Conservation (phyloP, 2,329 filamentous ascomycete species). For the Raffaelea deltoideospora region DNA sequence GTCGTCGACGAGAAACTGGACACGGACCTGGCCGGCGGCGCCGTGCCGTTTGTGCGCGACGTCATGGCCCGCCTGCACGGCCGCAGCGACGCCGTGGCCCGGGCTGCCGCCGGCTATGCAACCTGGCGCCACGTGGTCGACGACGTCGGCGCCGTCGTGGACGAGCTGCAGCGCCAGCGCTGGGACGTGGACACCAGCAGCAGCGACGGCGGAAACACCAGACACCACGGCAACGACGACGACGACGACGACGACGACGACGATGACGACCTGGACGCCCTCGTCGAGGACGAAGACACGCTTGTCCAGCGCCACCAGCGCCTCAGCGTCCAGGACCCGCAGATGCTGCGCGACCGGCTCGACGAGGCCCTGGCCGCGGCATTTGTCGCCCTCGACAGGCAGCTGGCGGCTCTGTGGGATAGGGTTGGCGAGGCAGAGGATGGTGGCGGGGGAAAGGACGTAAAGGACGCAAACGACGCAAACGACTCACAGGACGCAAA, state of each 20-base stretch:
- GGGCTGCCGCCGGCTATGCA: constrained; percentile 47
- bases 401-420: constrained; percentile 35
- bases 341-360: constrained; percentile 19
- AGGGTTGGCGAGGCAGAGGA: constrained; percentile 19
- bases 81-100: constrained; percentile 49
- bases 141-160: constrained; percentile 46
- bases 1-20: constrained; percentile 40
- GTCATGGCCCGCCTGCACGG: constrained; percentile 59
- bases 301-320: constrained; percentile 50
- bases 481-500: constrained; percentile 30
- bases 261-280: constrained; percentile 31
- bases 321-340: constrained; percentile 48
- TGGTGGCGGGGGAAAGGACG: constrained; percentile 31
- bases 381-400: constrained; percentile 34
- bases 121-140: constrained; percentile 63
- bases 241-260: constrained; percentile 60
- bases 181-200: no score
- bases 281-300: constrained; percentile 59
- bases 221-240: no score
- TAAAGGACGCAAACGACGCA: constrained; percentile 43
- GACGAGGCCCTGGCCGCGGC: constrained; percentile 18
- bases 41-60: constrained; percentile 50
- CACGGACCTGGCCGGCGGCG: constrained; percentile 50
- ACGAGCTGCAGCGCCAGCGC: constrained; percentile 48
- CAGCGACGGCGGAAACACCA: no score